phyloP scores from a whole-genome alignment of 2,329 filamentous ascomycete species.

The Hirsutella rhossiliensis region DNA sequence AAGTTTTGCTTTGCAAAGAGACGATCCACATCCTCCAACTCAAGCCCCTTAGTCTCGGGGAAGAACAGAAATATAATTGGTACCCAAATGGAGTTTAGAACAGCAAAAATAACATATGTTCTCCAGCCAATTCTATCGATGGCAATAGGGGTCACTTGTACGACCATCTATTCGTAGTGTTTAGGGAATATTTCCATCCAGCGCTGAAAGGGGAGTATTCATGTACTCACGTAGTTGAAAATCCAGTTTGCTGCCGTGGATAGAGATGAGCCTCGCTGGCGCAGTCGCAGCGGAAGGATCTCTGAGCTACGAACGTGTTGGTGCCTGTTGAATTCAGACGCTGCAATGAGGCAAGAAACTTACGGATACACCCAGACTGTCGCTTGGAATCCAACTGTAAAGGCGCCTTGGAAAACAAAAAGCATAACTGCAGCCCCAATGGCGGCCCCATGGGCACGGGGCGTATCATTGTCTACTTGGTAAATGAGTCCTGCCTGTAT shows the following conservation, averaged over 20 bases:
- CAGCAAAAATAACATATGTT: constrained; percentile 17
- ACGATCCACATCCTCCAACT: constrained; percentile 30
- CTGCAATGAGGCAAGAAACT: constrained; percentile 1
- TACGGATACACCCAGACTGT: constrained; percentile 21
- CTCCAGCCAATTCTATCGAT: constrained; percentile 13
- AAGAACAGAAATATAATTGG: constrained; percentile 17
- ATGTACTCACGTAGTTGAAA: constrained; percentile 17
- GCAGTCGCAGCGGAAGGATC: constrained; percentile 17
- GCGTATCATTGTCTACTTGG: constrained; percentile 22
- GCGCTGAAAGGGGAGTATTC: no score
- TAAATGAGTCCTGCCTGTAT: constrained; percentile 27
- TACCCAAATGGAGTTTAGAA: constrained; percentile 14
- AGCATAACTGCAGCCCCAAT: constrained; percentile 27
- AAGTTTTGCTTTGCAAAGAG: constrained; percentile 12
- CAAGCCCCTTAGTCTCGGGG: constrained; percentile 17
- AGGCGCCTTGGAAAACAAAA: constrained; percentile 27
- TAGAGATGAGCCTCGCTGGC: constrained; percentile 18
- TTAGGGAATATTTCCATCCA: background rate
- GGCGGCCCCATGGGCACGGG: constrained; percentile 18
- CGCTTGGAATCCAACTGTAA: constrained; percentile 25
- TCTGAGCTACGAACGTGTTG: constrained; percentile 12
- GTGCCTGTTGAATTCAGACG: no score
- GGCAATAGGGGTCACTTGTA: constrained; percentile 8
- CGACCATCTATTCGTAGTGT: constrained; percentile 2
- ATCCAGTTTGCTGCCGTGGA: constrained; percentile 22